Conservation (phyloP, 495 filamentous ascomycete species). For the Tuber calosporum region DNA sequence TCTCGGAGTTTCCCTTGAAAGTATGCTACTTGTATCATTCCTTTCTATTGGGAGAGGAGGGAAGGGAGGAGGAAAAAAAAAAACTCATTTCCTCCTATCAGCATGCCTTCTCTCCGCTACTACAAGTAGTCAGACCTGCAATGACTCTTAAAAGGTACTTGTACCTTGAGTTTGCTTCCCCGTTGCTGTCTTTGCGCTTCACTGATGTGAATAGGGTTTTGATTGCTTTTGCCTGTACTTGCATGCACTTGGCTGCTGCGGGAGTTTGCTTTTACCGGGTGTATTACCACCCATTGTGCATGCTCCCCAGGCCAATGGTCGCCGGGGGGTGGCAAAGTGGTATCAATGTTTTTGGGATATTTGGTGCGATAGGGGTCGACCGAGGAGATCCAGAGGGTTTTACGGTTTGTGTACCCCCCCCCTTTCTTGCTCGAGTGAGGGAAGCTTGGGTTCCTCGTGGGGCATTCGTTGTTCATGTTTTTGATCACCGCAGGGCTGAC, state of each 20-base stretch:
- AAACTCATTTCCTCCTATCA: not conserved
- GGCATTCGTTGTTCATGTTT: not conserved
- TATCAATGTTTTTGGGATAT: slow-evolving; percentile 52
- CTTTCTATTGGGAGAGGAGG: not conserved
- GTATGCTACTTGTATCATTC: not conserved
- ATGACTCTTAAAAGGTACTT: not conserved
- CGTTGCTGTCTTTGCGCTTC: not conserved
- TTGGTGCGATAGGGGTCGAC: slow-evolving; percentile 12
- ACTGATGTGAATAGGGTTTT: not conserved
- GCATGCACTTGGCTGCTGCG: not conserved
- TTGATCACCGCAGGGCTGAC: not conserved
- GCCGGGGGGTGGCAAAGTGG: slow-evolving; percentile 50
- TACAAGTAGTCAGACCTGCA: not conserved
- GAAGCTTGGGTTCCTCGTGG: not conserved
- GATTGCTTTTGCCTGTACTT: not conserved
- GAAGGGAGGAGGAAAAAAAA: not conserved
- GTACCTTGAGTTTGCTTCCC: not conserved
- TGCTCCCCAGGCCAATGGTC: slow-evolving; percentile 49
- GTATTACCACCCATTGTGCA: slow-evolving; percentile 45
- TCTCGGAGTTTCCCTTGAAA: not conserved
- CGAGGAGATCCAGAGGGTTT: not conserved
- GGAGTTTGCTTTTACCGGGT: slow-evolving; percentile 40
- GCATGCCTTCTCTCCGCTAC: not conserved
- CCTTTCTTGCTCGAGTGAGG: not conserved
- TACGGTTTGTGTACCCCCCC: not conserved